These are phyloP conservation scores for Aristolochia fimbriata DNA, from an alignment of 164 flowering plant species.

Conservation along the genomic window DNA sequence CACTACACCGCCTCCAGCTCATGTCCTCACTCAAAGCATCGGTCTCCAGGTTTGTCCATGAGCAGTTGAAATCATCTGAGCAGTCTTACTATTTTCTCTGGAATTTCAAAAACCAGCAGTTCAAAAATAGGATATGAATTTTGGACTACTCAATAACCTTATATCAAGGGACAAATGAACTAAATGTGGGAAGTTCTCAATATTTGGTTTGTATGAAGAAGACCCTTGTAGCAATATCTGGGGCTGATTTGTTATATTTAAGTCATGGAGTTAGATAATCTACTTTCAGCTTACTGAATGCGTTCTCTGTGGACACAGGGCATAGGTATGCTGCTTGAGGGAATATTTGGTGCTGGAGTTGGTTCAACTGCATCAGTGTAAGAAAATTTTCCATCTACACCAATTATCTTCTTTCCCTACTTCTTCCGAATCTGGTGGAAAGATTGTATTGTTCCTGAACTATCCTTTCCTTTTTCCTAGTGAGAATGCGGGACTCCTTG, in stretches of 20 bases:
- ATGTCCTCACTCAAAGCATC: constrained; percentile 73
- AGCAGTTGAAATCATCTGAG: neutral
- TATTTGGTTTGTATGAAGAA: too few species aligned
- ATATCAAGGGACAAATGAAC: too few species aligned
- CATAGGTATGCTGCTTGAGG: constrained; percentile 70
- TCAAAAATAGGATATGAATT: too few species aligned
- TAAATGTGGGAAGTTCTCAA: too few species aligned
- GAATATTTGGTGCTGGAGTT: constrained; percentile 75
- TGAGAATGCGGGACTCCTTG: constrained; percentile 96
- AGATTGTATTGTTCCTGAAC: neutral
- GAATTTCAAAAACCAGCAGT: neutral
- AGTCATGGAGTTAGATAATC: too few species aligned
- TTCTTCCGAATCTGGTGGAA: neutral
- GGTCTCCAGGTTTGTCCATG: constrained; percentile 60
- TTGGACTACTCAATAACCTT: neutral
- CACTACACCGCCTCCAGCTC: constrained; percentile 87
- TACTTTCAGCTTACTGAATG: too few species aligned
- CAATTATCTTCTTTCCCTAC: neutral
- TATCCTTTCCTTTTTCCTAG: constrained; percentile 28
- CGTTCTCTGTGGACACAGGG: constrained; percentile 40
- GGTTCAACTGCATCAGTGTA: constrained; percentile 90
- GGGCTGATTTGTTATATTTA: too few species aligned
- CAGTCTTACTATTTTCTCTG: neutral
- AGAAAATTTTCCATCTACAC: constrained; percentile 6
- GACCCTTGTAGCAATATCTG: too few species aligned